Percentiles rank a stretch among this genome's conserved stretches.
phyloP scores from a whole-genome alignment of 495 filamentous ascomycete species.

The Penicillium malachiteum region DNA sequence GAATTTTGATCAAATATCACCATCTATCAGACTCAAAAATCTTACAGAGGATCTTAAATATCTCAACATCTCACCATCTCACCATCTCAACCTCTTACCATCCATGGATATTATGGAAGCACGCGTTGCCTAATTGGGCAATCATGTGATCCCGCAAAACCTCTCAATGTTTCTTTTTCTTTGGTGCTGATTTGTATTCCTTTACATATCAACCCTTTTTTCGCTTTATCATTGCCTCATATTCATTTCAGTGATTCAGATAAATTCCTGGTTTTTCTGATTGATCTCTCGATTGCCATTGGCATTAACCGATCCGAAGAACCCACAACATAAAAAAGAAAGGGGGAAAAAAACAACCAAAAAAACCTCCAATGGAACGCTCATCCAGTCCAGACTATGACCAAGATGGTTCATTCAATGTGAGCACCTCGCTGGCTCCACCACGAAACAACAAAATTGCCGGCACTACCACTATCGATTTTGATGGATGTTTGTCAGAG shows the following conservation, averaged over 20 bases:
- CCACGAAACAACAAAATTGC: constrained; percentile 64
- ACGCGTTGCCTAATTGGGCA: neutral
- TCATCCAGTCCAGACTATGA: constrained; percentile 24
- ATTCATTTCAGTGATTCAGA: neutral
- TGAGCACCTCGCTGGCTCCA: constrained; percentile 69
- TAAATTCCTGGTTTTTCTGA: neutral
- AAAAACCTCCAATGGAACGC: constrained; percentile 11
- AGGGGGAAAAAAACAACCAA: neutral
- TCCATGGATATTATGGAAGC: neutral
- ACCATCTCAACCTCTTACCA: too few relatives aligned
- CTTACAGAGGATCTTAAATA: too few relatives aligned
- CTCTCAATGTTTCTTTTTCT: neutral
- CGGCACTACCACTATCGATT: constrained; percentile 60
- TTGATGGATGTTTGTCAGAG: constrained; percentile 67
- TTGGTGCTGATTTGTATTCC: neutral
- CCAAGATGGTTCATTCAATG: constrained; percentile 25
- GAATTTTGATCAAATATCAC: too few relatives aligned
- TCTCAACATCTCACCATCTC: too few relatives aligned
- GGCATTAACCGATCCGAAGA: too few relatives aligned
- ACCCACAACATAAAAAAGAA: neutral
- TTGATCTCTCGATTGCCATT: neutral
- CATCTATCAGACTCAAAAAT: too few relatives aligned
- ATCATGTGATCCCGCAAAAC: neutral
- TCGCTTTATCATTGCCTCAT: neutral
- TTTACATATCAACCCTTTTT: neutral